phyloP scores from a whole-genome alignment of 2,329 filamentous ascomycete species.

The Aspergillus caelatus region DNA sequence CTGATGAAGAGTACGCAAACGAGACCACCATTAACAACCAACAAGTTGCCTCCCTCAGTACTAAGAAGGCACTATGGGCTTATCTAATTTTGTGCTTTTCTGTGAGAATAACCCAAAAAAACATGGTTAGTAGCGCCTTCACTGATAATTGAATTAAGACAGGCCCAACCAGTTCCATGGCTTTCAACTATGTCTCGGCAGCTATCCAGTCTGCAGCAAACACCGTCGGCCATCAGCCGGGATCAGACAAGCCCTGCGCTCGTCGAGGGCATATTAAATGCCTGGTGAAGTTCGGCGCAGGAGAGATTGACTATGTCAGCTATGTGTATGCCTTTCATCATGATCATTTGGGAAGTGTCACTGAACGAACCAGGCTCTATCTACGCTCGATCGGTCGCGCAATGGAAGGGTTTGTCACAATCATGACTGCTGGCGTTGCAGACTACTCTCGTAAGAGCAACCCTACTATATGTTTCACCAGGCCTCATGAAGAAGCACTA shows the following conservation, averaged over 20 bases:
- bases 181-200: constrained; percentile 15
- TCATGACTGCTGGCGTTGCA: constrained; percentile 21
- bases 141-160: background rate
- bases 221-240: constrained; percentile 12
- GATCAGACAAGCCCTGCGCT: constrained; percentile 15
- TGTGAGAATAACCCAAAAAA: background rate
- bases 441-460: constrained; percentile 21
- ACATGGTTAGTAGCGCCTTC: background rate
- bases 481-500: background rate
- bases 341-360: background rate
- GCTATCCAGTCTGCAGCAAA: constrained; percentile 19
- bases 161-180: constrained; percentile 11
- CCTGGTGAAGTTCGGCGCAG: constrained; percentile 20
- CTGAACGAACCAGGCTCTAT: constrained; percentile 15
- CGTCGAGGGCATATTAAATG: constrained; percentile 20
- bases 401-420: constrained; percentile 21
- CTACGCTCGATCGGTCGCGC: constrained; percentile 24
- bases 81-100: constrained; percentile 22
- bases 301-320: constrained; percentile 24
- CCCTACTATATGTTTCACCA: background rate
- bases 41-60: background rate
- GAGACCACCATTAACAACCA: background rate
- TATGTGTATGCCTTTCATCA: constrained; percentile 16
- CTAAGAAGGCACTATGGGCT: constrained; percentile 15
- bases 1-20: background rate